Base-by-base conservation (phyloP, 257 asterid species). In the Plantago major region DNA sequence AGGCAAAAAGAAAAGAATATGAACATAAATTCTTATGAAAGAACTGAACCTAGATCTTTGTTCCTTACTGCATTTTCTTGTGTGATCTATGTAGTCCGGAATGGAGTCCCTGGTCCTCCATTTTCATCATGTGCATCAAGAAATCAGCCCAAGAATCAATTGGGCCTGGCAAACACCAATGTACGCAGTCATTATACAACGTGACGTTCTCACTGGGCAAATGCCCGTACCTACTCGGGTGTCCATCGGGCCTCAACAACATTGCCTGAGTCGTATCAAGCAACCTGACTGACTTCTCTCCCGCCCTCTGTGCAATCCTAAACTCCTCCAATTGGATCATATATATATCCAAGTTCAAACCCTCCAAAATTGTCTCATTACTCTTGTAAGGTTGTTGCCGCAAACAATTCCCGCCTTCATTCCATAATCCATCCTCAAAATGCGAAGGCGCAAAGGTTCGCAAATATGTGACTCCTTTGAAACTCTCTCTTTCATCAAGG, bases 221-320 rank as follows among this genome's bases (percentile, higher is more conserved):
- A 47, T 85, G 94, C 63, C 94, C 89, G 37, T 76, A 85, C 6
- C 69, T 66, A 43, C 84, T 76, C 8, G 94, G 94, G 50, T 85
- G 90, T 33, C 85, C 94, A 38, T 85, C 94, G 71, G 89, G 87
- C 66, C 94, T 78, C 68, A 82, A 11, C 18, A 65, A 5, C 94
- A 82, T 85, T 3, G 79, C 75, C 12, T 61, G 68, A 9, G 87
- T 82, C 48, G 84, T 49, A 30, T 85, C 94, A 58, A 85, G 2
- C 73, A 85, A 68, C 13, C 78, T 68, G 8, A 80, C 68, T 19
- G 73, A 67, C 74, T 71, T 72, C n/a, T 53, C 58, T 71, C 79
- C 70, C 7, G 19, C 26, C 47, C 12, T 75, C 60, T 63, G 58
- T 43, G 74, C 87, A 8, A 33, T 77, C 68, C 68, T 66, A 42